A percentile compares a stretch with the other conserved stretches of the same genome.
These are phyloP conservation scores for Dactylella cylindrospora DNA, from an alignment of 2,329 filamentous ascomycete genomes.

Conservation along the genomic window DNA sequence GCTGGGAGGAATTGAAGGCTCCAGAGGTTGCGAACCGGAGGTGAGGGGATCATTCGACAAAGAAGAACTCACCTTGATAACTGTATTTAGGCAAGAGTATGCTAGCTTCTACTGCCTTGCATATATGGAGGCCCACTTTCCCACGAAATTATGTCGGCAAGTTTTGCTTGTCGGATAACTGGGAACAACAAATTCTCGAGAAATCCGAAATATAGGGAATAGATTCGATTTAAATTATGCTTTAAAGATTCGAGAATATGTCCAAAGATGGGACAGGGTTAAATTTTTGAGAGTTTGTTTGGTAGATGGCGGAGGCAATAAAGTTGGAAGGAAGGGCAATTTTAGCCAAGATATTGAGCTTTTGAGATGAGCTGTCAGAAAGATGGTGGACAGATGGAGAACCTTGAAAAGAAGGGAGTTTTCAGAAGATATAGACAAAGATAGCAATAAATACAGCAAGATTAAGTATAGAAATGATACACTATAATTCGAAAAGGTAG, in stretches of 20 bases:
- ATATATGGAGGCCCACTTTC: slow-evolving; percentile 33
- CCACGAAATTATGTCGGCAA: background rate
- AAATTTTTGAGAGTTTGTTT: no score
- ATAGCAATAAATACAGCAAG: no score
- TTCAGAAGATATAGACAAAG: no score
- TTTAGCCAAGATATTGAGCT: no score
- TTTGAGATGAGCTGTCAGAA: no score
- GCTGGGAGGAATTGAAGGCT: slow-evolving; percentile 1
- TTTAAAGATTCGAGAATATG: no score
- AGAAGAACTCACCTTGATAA: slow-evolving; percentile 22
- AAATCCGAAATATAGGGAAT: slow-evolving; percentile 1
- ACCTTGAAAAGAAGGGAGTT: background rate
- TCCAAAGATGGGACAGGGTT: no score
- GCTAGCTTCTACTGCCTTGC: slow-evolving; percentile 30
- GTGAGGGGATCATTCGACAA: slow-evolving; percentile 36
- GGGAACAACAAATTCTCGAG: background rate
- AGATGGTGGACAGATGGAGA: slow-evolving; percentile 1
- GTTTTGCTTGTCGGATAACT: no score
- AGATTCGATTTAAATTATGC: no score
- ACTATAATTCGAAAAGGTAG: no score
- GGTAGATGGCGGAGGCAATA: slow-evolving; percentile 7
- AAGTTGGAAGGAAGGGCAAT: background rate
- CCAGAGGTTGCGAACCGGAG: slow-evolving; percentile 17
- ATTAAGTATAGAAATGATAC: no score
- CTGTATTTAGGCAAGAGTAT: slow-evolving; percentile 32